Base-by-base conservation (phyloP, 768 basidiomycete genomes). In the Boletus sp. region DNA sequence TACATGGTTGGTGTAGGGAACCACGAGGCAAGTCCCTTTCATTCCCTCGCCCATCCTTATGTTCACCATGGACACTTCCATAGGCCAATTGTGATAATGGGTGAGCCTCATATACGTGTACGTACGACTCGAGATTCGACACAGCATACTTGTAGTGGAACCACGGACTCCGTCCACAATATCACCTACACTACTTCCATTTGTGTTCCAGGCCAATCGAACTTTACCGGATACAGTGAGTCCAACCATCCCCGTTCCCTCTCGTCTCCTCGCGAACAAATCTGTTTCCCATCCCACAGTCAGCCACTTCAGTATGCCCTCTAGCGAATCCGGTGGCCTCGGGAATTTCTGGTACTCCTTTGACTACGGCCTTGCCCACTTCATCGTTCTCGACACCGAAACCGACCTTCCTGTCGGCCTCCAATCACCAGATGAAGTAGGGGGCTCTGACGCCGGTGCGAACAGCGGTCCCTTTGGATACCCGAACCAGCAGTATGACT, bases 281-380 rank as follows among this genome's bases (percentile, higher is more conserved):
- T n/a, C 37, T 3, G 13, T 27, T 39, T 50, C 23, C 9, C 6
- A n/a, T 27, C 4, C 2, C 23, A 27, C 34, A 68, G 68, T 67
- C 27, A 67, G 63, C 23, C 67, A 70, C 38, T 68, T 61, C 48
- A 52, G 47, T 23, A 68, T 70, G 67, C 68, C 67, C 14, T 63
- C 65, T 7, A 56, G 57, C 0, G 65, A 57, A 37, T 67, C 67
- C 7, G 61, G 65, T 11, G 63, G 67, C 5, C 34, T 63, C 15
- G 52, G 67, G 7, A 70, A 68, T 35, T 65, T 70, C 30, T 70
- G 68, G 67, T 70, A 68, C 54, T 68, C 67, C 15, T 68, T 65
- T n/a, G 57, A 68, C 49, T 61, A 70, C 17, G 65, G 65, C 38
- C 63, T 70, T 14, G 68, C 63, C 11, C 67, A 68, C 45, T 68